Percentiles rank a stretch among this genome's conserved stretches.
phyloP scores from a whole-genome alignment of 1,139 yeast genomes.

The Suhomyces bolitotheri region DNA sequence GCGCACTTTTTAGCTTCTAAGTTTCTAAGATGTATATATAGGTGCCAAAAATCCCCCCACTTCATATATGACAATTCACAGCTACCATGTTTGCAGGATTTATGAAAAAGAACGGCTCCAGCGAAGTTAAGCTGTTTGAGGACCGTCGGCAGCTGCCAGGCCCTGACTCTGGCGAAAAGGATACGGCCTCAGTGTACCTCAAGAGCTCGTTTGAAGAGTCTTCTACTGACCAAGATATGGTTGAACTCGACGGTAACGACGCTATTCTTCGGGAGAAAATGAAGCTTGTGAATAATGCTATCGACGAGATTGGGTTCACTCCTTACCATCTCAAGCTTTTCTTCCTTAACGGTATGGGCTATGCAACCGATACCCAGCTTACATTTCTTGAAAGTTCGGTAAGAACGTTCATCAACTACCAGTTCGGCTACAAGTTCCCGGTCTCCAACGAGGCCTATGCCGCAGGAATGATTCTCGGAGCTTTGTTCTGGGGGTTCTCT shows the following conservation, averaged over 20 bases:
- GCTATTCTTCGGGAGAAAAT: constrained; percentile 36
- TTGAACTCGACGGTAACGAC: constrained; percentile 27
- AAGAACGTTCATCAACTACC: constrained; percentile 43
- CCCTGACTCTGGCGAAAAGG: constrained; percentile 5
- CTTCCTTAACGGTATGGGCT: constrained; percentile 60
- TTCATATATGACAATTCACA: background rate
- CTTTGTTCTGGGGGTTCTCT: constrained; percentile 33
- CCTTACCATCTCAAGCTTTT: constrained; percentile 45
- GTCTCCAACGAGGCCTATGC: constrained; percentile 27
- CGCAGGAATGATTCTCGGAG: constrained; percentile 56
- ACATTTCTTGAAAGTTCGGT: constrained; percentile 42
- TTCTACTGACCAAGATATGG: constrained; percentile 17
- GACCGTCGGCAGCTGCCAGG: background rate
- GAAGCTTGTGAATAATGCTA: constrained; percentile 43
- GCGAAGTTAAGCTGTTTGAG: background rate
- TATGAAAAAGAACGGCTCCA: background rate
- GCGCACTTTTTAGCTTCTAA: background rate
- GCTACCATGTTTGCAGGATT: background rate
- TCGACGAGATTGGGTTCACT: constrained; percentile 55
- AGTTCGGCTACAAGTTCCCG: constrained; percentile 37
- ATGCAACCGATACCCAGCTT: constrained; percentile 62
- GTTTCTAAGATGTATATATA: too few species aligned
- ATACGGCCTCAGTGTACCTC: constrained; percentile 5
- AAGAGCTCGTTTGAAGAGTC: constrained; percentile 10
- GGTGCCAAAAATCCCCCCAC: background rate